These are phyloP conservation scores for Ettlia oleoabundans DNA, from an alignment of 139 green algal species.

Conservation along the genomic window DNA sequence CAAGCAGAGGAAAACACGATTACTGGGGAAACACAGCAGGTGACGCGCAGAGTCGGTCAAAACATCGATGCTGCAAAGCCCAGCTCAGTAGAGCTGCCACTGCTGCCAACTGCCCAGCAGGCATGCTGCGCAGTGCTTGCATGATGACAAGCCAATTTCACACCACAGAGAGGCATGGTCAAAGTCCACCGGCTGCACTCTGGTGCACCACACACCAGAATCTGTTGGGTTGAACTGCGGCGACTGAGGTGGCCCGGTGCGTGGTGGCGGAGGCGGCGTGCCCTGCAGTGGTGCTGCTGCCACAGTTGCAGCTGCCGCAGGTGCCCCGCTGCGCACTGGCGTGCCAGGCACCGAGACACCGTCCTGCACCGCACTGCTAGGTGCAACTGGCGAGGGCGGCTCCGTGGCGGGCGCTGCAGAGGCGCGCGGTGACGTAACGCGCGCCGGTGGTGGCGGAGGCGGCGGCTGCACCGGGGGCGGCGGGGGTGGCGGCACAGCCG, in stretches of 20 bases:
- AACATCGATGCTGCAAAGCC: too few relatives aligned
- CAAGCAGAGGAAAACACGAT: too few relatives aligned
- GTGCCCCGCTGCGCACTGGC: background rate
- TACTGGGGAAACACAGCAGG: background rate
- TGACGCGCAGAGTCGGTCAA: background rate
- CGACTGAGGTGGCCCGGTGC: background rate
- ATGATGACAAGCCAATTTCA: too few relatives aligned
- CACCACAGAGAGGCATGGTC: too few relatives aligned
- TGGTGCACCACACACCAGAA: background rate
- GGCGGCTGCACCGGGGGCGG: constrained; percentile 12
- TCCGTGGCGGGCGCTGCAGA: background rate
- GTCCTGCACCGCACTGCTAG: background rate
- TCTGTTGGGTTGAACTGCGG: constrained; percentile 25
- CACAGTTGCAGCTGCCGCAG: background rate
- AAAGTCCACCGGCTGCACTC: too few relatives aligned
- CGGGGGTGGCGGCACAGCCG: constrained; percentile 1
- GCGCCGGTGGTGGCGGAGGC: constrained; percentile 2
- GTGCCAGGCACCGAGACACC: constrained; percentile 10
- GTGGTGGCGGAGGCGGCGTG: constrained; percentile 17
- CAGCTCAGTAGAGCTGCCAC: background rate
- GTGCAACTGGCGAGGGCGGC: constrained; percentile 2
- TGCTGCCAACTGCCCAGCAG: too few relatives aligned
- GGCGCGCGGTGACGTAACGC: background rate
- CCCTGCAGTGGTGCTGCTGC: background rate
- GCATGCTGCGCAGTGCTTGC: too few relatives aligned